A percentile compares a stretch with the other conserved stretches of the same genome.
phyloP scores from a whole-genome alignment of 2,329 filamentous ascomycete genomes.

The Lecanicillium sp. region DNA sequence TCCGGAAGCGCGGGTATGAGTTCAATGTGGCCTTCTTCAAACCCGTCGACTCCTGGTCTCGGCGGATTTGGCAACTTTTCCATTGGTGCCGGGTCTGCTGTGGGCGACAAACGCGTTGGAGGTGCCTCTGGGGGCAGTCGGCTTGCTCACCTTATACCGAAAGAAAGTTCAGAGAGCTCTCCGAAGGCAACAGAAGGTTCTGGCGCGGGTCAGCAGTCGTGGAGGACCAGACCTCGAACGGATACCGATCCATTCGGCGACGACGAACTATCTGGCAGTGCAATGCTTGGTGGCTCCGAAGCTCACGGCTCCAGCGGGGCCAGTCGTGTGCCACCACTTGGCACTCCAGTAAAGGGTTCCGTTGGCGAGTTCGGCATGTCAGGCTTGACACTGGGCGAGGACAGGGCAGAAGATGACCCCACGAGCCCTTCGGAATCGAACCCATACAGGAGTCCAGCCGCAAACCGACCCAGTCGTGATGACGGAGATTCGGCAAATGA shows the following conservation, averaged over 20 bases:
- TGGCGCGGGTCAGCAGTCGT: constrained; percentile 34
- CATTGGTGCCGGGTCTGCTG: constrained; percentile 47
- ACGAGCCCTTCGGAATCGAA: constrained; percentile 93
- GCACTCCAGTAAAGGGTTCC: constrained; percentile 46
- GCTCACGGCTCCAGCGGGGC: constrained; percentile 46
- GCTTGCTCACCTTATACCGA: constrained; percentile 76
- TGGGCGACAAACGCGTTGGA: constrained; percentile 67
- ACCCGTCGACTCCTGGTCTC: constrained; percentile 54
- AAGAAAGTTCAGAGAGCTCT: constrained; percentile 61
- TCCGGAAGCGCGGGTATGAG: constrained; percentile 37
- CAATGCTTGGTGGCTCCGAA: constrained; percentile 65
- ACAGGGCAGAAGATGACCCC: constrained; percentile 46
- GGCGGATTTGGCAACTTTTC: constrained; percentile 89
- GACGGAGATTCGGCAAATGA: constrained; percentile 45
- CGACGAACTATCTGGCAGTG: constrained; percentile 55
- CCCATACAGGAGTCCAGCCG: constrained; percentile 85
- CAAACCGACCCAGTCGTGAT: constrained; percentile 61
- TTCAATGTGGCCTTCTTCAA: constrained; percentile 34
- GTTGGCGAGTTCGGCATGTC: constrained; percentile 55
- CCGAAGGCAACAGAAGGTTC: constrained; percentile 42
- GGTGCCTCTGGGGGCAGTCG: constrained; percentile 69
- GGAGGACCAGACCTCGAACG: constrained; percentile 54
- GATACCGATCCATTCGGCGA: constrained; percentile 75
- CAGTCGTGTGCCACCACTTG: constrained; percentile 34
- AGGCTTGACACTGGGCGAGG: constrained; percentile 48